Evolutionary conservation across 257 asterid genomes (phyloP).

Genomic region (Solanum corneliomulleri): DNA sequence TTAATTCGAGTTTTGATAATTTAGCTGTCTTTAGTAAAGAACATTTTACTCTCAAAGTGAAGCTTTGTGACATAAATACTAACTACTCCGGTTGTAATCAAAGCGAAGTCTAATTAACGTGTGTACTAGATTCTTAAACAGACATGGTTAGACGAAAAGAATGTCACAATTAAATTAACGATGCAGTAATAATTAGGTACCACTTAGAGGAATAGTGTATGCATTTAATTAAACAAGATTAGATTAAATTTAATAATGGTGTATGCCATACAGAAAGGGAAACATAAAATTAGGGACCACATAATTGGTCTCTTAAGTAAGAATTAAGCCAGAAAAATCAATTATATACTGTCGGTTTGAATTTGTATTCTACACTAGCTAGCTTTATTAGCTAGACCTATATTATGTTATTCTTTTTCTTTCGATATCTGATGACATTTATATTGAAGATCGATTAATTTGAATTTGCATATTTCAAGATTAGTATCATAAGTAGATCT

Average conservation of each 20-base stretch:
- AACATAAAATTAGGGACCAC: conserved; percentile 69
- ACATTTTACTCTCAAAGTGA: not conserved
- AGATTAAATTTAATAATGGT: not conserved
- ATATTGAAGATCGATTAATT: not conserved
- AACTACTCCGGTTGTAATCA: not conserved
- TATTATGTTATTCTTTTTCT: not conserved
- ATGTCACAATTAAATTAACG: conserved; percentile 21
- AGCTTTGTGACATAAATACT: not conserved
- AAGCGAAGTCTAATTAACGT: conserved; percentile 18
- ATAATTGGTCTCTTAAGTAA: conserved; percentile 42
- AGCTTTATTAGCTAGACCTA: not conserved
- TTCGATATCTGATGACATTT: rapidly evolving
- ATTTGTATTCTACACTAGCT: not conserved
- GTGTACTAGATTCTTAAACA: conserved; percentile 20
- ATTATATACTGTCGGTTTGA: conserved; percentile 18
- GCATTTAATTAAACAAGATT: not conserved
- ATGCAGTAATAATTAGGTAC: conserved; percentile 18
- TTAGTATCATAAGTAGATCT: not conserved
- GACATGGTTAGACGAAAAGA: not conserved
- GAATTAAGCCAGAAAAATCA: not conserved
- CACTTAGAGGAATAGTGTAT: not conserved
- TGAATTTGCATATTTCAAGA: rapidly evolving
- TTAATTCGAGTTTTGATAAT: not conserved
- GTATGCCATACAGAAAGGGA: conserved; percentile 26
- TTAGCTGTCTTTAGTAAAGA: too few species aligned